Base-by-base conservation (phyloP, 176 grass and related monocot species). In the Typha latifolia region DNA sequence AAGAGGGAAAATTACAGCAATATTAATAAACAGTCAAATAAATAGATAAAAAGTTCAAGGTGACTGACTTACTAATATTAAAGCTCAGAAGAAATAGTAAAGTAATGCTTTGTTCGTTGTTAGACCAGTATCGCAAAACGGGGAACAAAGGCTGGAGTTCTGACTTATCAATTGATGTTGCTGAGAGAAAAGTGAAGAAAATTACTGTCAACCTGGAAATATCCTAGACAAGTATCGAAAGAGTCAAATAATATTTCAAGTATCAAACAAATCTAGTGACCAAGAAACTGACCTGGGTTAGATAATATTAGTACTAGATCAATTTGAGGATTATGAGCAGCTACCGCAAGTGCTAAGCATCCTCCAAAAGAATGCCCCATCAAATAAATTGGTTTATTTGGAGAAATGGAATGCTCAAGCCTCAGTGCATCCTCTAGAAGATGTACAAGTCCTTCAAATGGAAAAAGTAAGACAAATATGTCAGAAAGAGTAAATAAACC, bases 341-440 rank as follows among this genome's bases (percentile, higher is more conserved):
- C 90, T 61, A 86, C 77, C 66, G 82, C 77, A 68, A 89, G 82
- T 63, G 90, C 90, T 62, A 95, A 75, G 68, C 90, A 89, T 70
- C 80, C 90, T 81, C 90, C 90, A 77, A 95, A 81, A 14, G 86
- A 95, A 70, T 78, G 84, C 12, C 82, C 90, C 80, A 95, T 59
- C 32, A 95, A 61, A 81, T 89, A 89, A 49, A 95, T 84, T 13
- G 90, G 82, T 47, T 64, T 95, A 51, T 84, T 69, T 52, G 82
- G 90, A 49, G 77, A 89, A 65, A 49, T 71, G 14, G 62, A 62
- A 64, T 84, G 63, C 65, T 89, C 86, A 67, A 32, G n/a, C 52
- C 61, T 89, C 61, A 95, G 70, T 48, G 51, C 56, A 63, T 84
- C 83, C 69, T 89, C 90, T 66, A 95, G 82, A 84, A 95, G 69